A percentile compares a stretch with the other conserved stretches of the same genome.
These are phyloP conservation scores for Antrodiella citrinella DNA, from an alignment of 768 basidiomycete species.

Conservation along the genomic window DNA sequence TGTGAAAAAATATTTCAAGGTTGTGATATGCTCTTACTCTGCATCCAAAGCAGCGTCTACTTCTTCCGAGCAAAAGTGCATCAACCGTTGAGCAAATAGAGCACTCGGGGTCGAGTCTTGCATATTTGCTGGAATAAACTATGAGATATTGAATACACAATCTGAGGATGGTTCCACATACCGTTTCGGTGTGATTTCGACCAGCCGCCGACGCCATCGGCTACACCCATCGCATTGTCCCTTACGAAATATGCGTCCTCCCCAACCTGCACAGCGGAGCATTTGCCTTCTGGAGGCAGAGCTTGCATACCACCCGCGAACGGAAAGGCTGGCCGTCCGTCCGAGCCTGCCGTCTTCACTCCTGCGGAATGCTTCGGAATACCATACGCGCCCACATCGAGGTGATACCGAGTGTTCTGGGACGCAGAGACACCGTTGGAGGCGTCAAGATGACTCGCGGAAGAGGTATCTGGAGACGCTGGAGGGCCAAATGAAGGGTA, in stretches of 20 bases:
- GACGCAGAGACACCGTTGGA: constrained; percentile 20
- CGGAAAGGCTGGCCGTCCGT: constrained; percentile 9
- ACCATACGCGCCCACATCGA: constrained; percentile 80
- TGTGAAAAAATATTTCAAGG: constrained; percentile 7
- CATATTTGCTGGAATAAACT: constrained; percentile 7
- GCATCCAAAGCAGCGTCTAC: constrained; percentile 21
- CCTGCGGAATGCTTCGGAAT: constrained; percentile 53
- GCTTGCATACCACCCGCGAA: constrained; percentile 3
- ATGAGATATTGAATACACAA: background rate
- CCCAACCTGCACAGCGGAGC: constrained; percentile 71
- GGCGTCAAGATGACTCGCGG: constrained; percentile 10
- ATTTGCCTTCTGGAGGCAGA: background rate
- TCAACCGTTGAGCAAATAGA: constrained; percentile 69
- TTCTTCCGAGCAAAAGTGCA: constrained; percentile 77
- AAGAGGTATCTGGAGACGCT: constrained; percentile 10
- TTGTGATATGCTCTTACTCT: background rate
- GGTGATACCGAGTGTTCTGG: constrained; percentile 32
- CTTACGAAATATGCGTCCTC: constrained; percentile 87
- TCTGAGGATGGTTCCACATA: constrained; percentile 14
- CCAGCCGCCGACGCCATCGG: constrained; percentile 96
- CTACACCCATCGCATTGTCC: constrained; percentile 85
- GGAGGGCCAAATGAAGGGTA: constrained; percentile 25
- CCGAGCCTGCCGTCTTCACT: constrained; percentile 17
- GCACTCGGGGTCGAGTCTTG: constrained; percentile 36
- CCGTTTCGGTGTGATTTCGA: constrained; percentile 42